phyloP scores from a whole-genome alignment of 2,329 filamentous ascomycete species.

The Trichothecium sympodiale region DNA sequence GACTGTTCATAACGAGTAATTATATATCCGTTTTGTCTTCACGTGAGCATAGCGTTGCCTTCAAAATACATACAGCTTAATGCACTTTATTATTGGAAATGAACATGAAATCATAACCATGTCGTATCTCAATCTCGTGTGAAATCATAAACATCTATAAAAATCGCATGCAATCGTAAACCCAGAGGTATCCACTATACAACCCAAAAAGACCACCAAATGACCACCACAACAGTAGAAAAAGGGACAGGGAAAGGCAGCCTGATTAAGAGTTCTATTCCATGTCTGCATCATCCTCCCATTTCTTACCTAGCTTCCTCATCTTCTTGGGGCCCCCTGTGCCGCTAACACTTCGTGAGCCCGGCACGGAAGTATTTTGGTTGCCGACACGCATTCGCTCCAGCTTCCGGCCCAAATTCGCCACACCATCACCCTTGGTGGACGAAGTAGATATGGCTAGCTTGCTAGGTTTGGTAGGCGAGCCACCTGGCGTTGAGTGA shows the following conservation, averaged over 20 bases:
- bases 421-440: constrained; percentile 11
- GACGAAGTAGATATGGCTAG: constrained; percentile 2
- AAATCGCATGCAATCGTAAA: no score
- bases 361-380: constrained; percentile 9
- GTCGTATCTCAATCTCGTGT: no score
- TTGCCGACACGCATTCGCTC: constrained; percentile 38
- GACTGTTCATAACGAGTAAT: not conserved
- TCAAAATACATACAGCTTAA: no score
- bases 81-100: no score
- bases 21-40: not conserved
- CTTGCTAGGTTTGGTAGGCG: not conserved
- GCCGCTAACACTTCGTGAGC: not conserved
- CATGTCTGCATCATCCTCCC: constrained; percentile 33
- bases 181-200: no score
- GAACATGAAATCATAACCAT: no score
- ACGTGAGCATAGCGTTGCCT: not conserved
- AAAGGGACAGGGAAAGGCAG: no score
- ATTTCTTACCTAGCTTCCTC: constrained; percentile 37
- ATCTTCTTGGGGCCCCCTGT: constrained; percentile 37
- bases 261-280: constrained; percentile 11
- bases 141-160: no score
- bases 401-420: constrained; percentile 33
- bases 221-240: no score
- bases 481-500: not conserved
- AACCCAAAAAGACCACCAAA: no score